Percentiles rank a stretch among this genome's conserved stretches.
phyloP scores from a whole-genome alignment of 1,284 basidiomycete genomes.

The Ceratobasidium theobromae region DNA sequence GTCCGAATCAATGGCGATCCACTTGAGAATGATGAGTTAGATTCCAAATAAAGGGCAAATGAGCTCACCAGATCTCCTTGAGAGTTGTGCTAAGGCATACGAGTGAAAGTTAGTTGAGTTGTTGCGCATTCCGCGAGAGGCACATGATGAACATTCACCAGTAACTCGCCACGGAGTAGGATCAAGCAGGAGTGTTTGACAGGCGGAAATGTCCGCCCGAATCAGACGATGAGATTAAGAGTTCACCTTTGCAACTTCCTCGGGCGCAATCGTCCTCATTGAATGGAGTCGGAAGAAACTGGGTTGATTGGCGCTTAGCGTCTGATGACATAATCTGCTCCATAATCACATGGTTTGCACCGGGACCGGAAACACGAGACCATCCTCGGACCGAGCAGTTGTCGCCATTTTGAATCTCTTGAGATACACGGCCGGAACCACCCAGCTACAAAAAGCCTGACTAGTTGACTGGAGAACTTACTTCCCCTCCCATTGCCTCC shows the following conservation, averaged over 20 bases:
- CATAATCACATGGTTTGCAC: not conserved
- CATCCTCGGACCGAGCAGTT: constrained; percentile 3
- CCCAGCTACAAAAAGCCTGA: constrained; percentile 11
- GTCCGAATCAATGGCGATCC: constrained; percentile 66
- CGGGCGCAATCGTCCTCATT: not conserved
- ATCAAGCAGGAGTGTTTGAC: not conserved
- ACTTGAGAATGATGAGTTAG: constrained; percentile 43
- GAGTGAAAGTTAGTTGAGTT: not conserved
- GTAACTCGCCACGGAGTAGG: not conserved
- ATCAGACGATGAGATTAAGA: not conserved
- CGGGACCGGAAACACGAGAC: constrained; percentile 7
- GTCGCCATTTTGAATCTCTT: not conserved
- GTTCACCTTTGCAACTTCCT: constrained; percentile 25
- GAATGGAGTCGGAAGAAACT: not conserved
- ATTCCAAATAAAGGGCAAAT: not conserved
- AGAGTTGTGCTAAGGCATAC: constrained; percentile 5
- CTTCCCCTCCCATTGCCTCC: not conserved
- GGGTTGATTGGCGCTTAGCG: not conserved
- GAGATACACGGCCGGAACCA: constrained; percentile 13
- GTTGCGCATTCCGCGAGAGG: not conserved
- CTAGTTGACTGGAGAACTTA: not conserved
- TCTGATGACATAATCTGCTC: not conserved
- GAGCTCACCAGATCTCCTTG: not conserved
- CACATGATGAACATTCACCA: not conserved
- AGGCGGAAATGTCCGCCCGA: not conserved